Base-by-base conservation (phyloP, 2,329 filamentous ascomycete species). In the Hortaea sp. region DNA sequence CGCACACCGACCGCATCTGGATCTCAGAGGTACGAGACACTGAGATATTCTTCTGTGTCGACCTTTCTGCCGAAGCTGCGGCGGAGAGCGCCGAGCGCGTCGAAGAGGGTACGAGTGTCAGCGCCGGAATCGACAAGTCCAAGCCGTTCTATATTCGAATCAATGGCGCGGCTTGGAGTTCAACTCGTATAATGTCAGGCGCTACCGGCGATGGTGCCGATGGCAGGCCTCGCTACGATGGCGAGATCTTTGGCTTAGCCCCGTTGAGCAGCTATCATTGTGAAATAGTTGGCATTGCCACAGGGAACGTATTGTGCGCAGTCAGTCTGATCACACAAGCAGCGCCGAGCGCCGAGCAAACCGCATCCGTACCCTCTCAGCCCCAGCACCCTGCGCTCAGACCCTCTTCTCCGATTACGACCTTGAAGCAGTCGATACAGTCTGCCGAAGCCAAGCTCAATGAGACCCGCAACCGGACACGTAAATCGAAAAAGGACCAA, bases 111-210 rank as follows among this genome's bases (percentile, higher is more conserved):
- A 57, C 52, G 57, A 65, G 71, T 49, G 51, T 61, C 48, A 60
- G 53, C 42, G 49, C 53, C 27, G 77, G 75, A 3, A 76, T 84
- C 45, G 82, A 87, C 63, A 74, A 72, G 50, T 75, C 77, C 31
- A 88, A 87, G 62, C 85, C 85, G 5, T 88, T 89, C 60, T 88
- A 81, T 61, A 83, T 89, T 46, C 76, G 81, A 52, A 78, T 90
- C 54, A 89, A 90, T 64, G 82, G 86, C 43, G 84, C 84, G 7
- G 76, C 81, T 50, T 90, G 85, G 85, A 84, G 85, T 59, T 84
- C 84, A 1, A 85, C 83, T 7, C 76, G 82, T 54, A 88, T 89
- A 58, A 75, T 61, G 43, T 76, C 46, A 58, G 70, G 39, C 63
- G 72, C 48, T 63, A 67, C 43, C 64, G 49, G 68, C 65, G 55